Evolutionary conservation across 2,329 filamentous ascomycete genomes (phyloP), one percentile per base, ranked within the genome.

Genomic region (Lachnellula occidentalis): DNA sequence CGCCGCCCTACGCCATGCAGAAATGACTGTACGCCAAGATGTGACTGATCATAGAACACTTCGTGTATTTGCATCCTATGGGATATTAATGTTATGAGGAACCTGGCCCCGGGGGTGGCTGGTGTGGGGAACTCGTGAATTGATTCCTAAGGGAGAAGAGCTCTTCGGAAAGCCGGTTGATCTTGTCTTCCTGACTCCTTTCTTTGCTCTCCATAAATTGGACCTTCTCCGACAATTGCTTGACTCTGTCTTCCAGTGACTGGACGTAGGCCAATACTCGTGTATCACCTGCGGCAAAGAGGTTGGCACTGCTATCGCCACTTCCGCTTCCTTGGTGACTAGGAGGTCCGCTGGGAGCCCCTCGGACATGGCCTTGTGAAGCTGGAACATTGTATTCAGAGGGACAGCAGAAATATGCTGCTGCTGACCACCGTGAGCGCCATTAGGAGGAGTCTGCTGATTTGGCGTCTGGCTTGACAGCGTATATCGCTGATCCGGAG

Each of bases 211-310:
- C 75, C 65, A 79, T 70, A 5, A 63, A 63, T 39, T 71, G 68
- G 17, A 78, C 67, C 48, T 72, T 72, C 34, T 79, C 76, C 37
- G 70, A 72, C 21, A 80, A 64, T 12, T 72, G 68, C 53, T 76
- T 75, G n/a, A 80, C 67, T 60, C 74, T 74, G 12, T 82, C 79
- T 65, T 92, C 88, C 48, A 92, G 74, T 17, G 77, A 78, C 54
- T 89, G 83, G 34, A 92, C 81, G 64, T 90, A 90, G 4, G 78
- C 73, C 86, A 86, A 90, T 8, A 92, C 74, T 42, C 83, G 84
- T 58, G 82, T 76, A 49, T 83, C 81, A 17, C 75, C 74, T 50
- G 78, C 73, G 50, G 82, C 75, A 68, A 90, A 86, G 57, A 90
- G 76, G 62, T 89, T 90, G 58, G 81, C 81, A 60, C 81, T 82